Conservation (phyloP, 148 eudicot genomes). For the Nyssa sinensis region DNA sequence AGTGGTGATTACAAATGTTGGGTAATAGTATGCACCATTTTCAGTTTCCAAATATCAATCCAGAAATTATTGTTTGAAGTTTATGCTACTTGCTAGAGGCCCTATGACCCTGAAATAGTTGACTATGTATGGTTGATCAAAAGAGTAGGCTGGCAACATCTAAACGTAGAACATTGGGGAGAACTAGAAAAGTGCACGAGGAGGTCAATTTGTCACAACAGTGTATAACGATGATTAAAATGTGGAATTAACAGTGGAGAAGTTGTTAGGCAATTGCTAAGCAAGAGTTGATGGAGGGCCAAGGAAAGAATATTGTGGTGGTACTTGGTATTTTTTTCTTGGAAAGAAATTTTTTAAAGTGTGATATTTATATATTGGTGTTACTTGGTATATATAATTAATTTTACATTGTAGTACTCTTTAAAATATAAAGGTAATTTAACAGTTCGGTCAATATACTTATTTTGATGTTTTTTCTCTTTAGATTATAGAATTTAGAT, state of each 20-base stretch:
- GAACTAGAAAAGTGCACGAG: not conserved
- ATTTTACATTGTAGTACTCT: too few relatives aligned
- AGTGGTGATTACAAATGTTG: not conserved
- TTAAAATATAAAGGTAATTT: too few relatives aligned
- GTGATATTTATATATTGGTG: too few relatives aligned
- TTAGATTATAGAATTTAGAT: too few relatives aligned
- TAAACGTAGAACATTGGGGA: not conserved
- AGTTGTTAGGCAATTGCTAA: not conserved
- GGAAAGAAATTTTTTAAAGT: too few relatives aligned
- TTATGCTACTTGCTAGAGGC: not conserved
- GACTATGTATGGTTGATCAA: not conserved
- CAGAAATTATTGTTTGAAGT: too few relatives aligned
- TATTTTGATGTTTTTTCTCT: too few relatives aligned
- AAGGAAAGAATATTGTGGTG: too few relatives aligned
- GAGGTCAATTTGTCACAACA: not conserved
- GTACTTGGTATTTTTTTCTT: too few relatives aligned
- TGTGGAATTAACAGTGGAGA: not conserved
- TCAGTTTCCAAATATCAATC: not conserved
- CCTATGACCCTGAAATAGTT: not conserved
- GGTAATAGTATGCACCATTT: not conserved
- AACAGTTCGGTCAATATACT: too few relatives aligned
- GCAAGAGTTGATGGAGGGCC: too few relatives aligned
- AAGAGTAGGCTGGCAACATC: not conserved
- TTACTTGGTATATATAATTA: too few relatives aligned
- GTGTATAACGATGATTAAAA: not conserved